phyloP scores from a whole-genome alignment of 768 basidiomycete species.

The Rhizopogon sp. region DNA sequence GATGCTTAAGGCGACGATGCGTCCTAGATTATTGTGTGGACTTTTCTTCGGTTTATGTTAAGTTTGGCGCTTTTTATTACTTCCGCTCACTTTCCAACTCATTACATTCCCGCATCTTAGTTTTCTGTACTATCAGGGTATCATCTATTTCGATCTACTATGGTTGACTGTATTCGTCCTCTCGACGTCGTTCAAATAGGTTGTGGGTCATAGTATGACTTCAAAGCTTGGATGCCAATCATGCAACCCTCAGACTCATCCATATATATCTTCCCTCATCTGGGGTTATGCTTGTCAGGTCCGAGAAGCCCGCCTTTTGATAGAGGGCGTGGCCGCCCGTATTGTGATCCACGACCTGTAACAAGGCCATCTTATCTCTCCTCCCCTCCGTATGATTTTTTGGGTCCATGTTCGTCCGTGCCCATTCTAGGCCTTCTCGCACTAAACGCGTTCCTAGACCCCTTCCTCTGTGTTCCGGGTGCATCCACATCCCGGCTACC shows the following conservation, averaged over 20 bases:
- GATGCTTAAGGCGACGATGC: too few species aligned
- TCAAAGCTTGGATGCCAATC: neutral
- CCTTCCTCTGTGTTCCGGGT: conserved; percentile 21
- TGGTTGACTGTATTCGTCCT: too few species aligned
- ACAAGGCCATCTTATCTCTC: conserved; percentile 12
- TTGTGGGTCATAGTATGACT: too few species aligned
- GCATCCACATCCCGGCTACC: conserved; percentile 23
- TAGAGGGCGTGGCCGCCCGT: conserved; percentile 13
- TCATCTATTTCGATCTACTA: too few species aligned
- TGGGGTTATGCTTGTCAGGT: conserved; percentile 5
- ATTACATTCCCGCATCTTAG: too few species aligned
- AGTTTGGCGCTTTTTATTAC: too few species aligned
- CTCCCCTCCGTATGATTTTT: neutral
- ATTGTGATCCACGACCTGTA: conserved; percentile 14
- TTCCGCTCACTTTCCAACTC: too few species aligned
- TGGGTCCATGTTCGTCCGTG: conserved; percentile 10
- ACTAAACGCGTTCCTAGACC: conserved; percentile 14
- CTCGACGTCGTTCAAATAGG: too few species aligned
- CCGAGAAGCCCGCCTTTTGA: conserved; percentile 15
- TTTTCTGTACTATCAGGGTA: too few species aligned
- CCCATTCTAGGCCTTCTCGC: conserved; percentile 20
- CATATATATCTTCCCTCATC: conserved; percentile 9
- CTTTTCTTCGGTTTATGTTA: too few species aligned
- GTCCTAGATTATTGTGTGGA: too few species aligned
- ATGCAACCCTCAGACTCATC: conserved; percentile 24